These are phyloP conservation scores for Aspergillus homomorphus DNA, from an alignment of 495 filamentous ascomycete species.

Conservation along the genomic window DNA sequence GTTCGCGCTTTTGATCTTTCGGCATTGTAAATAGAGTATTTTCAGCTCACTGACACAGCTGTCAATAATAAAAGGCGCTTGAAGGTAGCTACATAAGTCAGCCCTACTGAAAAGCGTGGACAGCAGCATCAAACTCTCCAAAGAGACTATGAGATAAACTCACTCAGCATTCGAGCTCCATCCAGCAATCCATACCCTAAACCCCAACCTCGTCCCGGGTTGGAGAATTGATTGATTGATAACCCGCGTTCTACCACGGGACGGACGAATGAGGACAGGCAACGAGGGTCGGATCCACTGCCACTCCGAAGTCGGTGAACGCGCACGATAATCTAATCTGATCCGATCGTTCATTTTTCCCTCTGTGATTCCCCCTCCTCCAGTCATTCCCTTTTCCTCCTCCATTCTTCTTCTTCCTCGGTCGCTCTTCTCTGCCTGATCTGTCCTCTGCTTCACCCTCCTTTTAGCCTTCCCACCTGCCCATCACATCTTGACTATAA, in stretches of 20 bases:
- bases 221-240: conserved; percentile 12
- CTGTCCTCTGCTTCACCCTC: not conserved
- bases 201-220: conserved; percentile 1
- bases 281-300: not conserved
- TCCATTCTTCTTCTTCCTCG: conserved; percentile 17
- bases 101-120: no score
- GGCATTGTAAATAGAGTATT: no score
- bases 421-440: conserved; percentile 12
- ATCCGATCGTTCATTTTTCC: conserved; percentile 40
- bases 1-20: no score
- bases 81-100: no score
- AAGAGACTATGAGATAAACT: not conserved
- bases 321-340: conserved; percentile 42
- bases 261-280: conserved; percentile 11
- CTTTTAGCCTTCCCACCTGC: conserved; percentile 3
- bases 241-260: conserved; percentile 8
- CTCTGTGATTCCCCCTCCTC: conserved; percentile 11
- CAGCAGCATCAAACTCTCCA: no score
- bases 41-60: no score
- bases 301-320: conserved; percentile 27
- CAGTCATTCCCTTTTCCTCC: conserved; percentile 13
- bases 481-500: not conserved
- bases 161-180: no score
- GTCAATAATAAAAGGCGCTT: no score
- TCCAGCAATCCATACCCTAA: conserved; percentile 4